phyloP scores from a whole-genome alignment of 768 basidiomycete species.

The Atractiella rhizophila region DNA sequence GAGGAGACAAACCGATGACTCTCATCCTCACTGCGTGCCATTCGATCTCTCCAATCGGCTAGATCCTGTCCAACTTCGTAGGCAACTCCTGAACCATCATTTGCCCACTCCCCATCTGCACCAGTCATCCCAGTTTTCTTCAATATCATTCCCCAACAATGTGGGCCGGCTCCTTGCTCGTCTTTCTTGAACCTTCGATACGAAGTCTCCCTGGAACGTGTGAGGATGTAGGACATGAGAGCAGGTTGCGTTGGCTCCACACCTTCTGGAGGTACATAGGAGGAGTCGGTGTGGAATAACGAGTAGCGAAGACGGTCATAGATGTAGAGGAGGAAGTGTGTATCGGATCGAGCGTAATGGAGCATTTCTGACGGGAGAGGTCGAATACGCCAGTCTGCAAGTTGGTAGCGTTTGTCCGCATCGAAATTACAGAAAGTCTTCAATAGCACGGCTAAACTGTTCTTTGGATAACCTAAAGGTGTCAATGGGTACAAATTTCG shows the following conservation, averaged over 20 bases:
- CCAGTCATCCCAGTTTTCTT: constrained; percentile 3
- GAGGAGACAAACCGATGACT: constrained; percentile 1
- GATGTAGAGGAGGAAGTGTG: constrained; percentile 76
- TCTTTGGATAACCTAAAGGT: constrained; percentile 44
- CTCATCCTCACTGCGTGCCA: constrained; percentile 6
- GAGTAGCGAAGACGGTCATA: constrained; percentile 83
- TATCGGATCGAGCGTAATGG: constrained; percentile 79
- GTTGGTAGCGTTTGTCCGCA: constrained; percentile 83
- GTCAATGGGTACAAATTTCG: not conserved
- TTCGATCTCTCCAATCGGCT: constrained; percentile 8
- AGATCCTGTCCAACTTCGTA: constrained; percentile 5
- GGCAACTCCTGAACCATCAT: not conserved
- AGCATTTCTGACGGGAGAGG: constrained; percentile 75
- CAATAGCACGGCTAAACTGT: constrained; percentile 59
- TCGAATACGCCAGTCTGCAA: constrained; percentile 94
- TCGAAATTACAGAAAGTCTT: constrained; percentile 70
- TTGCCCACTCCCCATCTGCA: constrained; percentile 2
- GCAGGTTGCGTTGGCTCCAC: constrained; percentile 3
- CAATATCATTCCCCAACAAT: constrained; percentile 4
- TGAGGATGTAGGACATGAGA: not conserved
- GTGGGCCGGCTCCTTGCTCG: not conserved
- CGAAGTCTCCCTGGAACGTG: constrained; percentile 2
- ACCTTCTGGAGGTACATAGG: not conserved
- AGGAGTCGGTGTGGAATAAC: not conserved
- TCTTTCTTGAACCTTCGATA: no score